Conservation (phyloP, 139 green algal genomes). For the Chlamydomonas sp. region DNA sequence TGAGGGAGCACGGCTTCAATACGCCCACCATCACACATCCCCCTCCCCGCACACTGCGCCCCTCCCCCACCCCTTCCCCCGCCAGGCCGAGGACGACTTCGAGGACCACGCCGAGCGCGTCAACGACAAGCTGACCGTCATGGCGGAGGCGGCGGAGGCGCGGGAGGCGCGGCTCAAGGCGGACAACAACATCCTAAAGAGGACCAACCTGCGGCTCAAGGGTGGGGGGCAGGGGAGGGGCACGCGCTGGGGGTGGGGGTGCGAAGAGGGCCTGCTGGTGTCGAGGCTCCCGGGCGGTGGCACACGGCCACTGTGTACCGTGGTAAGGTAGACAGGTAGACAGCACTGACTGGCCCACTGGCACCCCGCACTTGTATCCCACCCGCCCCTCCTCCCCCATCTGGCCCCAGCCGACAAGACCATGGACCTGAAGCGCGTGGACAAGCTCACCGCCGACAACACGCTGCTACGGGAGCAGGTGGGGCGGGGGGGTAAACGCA, state of each 20-base stretch:
- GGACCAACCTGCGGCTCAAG: constrained; percentile 60
- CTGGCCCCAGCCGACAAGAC: constrained; percentile 37
- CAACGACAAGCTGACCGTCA: constrained; percentile 11
- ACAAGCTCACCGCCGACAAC: constrained; percentile 45
- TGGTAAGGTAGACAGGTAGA: no score
- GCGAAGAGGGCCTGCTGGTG: no score
- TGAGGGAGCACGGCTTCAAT: not conserved
- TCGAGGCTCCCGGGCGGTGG: no score
- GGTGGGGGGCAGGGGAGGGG: constrained; percentile 7
- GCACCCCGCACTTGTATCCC: no score
- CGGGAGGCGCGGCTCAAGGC: constrained; percentile 42
- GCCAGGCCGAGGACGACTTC: constrained; percentile 51
- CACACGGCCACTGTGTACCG: no score
- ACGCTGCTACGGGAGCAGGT: constrained; percentile 22
- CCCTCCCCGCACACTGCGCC: not conserved
- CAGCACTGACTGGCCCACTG: no score
- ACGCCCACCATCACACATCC: not conserved
- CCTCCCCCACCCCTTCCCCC: not conserved
- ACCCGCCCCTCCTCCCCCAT: not conserved
- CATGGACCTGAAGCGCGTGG: constrained; percentile 39
- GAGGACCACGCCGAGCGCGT: constrained; percentile 41
- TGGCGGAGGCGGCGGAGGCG: constrained; percentile 14
- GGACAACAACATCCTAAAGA: constrained; percentile 59
- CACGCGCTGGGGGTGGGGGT: not conserved
- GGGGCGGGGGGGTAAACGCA: not conserved